Evolutionary conservation across 2,329 filamentous ascomycete genomes (phyloP), one percentile per base, ranked within the genome.

Genomic region (Aspergillus felis): DNA sequence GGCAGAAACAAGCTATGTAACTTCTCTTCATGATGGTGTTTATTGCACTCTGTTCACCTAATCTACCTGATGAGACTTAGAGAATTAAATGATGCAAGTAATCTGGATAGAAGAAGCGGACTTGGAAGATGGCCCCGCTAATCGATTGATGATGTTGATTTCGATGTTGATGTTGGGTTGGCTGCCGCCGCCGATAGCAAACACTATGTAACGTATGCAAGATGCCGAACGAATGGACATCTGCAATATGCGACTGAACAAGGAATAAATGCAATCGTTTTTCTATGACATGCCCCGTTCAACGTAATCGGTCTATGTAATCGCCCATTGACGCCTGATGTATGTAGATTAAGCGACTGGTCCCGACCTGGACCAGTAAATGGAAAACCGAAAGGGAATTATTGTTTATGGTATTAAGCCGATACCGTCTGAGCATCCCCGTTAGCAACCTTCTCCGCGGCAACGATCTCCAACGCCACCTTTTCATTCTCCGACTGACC

Each of bases 11-110:
- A 44, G 7, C 14, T 25, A 28, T 44, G 20, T 35, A 54, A 28
- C 38, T 38, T 46, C 14, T 17, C 12, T 32, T 46, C 38, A n/a
- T 38, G 46, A 64, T 50, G 35, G 65, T 50, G 35, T 56, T 58
- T 6, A 44, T 41, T 38, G 44, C 12, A 51, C 29, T 42, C 32
- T 38, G 5, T 38, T 38, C 5, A 38, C 32, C 32, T 38, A 38
- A 38, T 38, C 14, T 38, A 38, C 14, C 32, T 3, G 14, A 38
- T 38, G 14, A 38, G 32, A 38, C 14, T 17, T 38, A 38, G 32
- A 38, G 32, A 38, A 38, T 17, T 3, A 35, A 38, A 17, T 17
- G 14, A 38, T 38, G 32, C 32, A 38, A 38, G 32, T 38, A 38
- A 14, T 7, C 32, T 3, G 14, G 5, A 38, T 38, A 38, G 32